Evolutionary conservation across 306 rosid species (phyloP), one percentile per base, ranked within the genome.

Genomic region (Castanopsis chinensis): DNA sequence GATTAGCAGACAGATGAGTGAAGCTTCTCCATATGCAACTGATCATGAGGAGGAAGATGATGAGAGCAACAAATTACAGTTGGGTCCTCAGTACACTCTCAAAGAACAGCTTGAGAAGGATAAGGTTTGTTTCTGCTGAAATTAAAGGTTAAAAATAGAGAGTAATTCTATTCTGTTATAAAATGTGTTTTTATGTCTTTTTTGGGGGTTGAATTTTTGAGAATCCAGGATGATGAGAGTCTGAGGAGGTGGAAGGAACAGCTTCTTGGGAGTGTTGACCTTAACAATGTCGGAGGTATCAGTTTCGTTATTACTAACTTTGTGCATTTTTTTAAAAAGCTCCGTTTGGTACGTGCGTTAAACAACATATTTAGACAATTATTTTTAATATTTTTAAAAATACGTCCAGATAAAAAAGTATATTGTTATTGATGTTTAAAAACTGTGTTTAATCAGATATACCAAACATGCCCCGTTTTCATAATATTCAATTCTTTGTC

Each of bases 241-340:
- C 80, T 95, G 79, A 85, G 98, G 87, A 89, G 92, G 86, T 95
- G 99, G 99, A 95, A 93, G 89, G 98, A 95, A 75, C 99, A 95
- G 88, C 98, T 95, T 83, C 97, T 95, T 82, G 99, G 99, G 85
- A 85, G 89, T 82, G 97, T 95, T 55, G 98, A 95, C 72, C 85
- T 95, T 27, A 79, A 83, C 82, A 78, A 96, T 78, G 97, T 91
- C 69, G 97, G 97, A 82, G 98, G 98, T 94, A 85, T 76, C 56
- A 21, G 64, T 30, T 45, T 20, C 21, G 28, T 10, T 51, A 19
- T 45, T 25, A 61, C 73, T 68, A 21, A 15, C 35, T 49, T 19
- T 59, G 37, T n/a, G n/a, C n/a, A n/a, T n/a, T n/a, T n/a, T n/a
- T n/a, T n/a, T n/a, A n/a, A n/a, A n/a, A n/a, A n/a, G n/a, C n/a